Evolutionary conservation across 2,329 filamentous ascomycete species (phyloP), one percentile per base, ranked within the genome.

Genomic region (Sclerotinia minor): DNA sequence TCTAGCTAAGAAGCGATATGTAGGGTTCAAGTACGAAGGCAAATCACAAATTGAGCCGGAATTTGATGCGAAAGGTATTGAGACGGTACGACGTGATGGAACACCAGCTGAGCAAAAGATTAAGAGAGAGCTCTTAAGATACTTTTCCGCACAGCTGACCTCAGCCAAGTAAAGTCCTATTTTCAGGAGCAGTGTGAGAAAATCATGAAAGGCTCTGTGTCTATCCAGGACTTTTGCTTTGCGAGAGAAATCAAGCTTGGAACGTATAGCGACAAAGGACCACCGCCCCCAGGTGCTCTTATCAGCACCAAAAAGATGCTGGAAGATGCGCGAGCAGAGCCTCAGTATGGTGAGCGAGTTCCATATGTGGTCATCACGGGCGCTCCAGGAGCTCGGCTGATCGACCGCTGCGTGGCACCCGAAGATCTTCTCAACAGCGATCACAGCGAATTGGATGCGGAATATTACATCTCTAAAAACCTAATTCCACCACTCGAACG

Each of bases 391-490:
- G 90, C 94, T 9, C 83, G 92, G 41, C 85, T 99, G 11, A 89
- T 93, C 72, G 94, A 98, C 78, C 90, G 95, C 17, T 97, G 93
- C 76, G 91, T 99, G 0, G 87, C 92, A 44, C 95, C 95, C 0
- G 93, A 97, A 74, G 88, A 89, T 13, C 82, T 98, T 5, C 83
- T 98, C 1, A 82, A 86, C 65, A 92, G 92, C 72, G 87, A 91
- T 29, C 87, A 94, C 73, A 85, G 90, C 63, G 89, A 92, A 73
- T 85, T 99, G 24, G 95, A 99, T 75, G 89, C 94, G 0, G 93
- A 97, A 73, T 99, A 99, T 79, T 99, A 99, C 81, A 98, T 99
- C 75, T 87, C 86, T 24, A 98, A 97, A 81, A 98, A 97, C 76
- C 77, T 99, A 11, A 96, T 99, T 61, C 95, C 95, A 7, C 95